Percentiles rank a stretch among this genome's conserved stretches.
phyloP scores from a whole-genome alignment of 176 grass and related monocot species.

The Alloteropsis semialata region DNA sequence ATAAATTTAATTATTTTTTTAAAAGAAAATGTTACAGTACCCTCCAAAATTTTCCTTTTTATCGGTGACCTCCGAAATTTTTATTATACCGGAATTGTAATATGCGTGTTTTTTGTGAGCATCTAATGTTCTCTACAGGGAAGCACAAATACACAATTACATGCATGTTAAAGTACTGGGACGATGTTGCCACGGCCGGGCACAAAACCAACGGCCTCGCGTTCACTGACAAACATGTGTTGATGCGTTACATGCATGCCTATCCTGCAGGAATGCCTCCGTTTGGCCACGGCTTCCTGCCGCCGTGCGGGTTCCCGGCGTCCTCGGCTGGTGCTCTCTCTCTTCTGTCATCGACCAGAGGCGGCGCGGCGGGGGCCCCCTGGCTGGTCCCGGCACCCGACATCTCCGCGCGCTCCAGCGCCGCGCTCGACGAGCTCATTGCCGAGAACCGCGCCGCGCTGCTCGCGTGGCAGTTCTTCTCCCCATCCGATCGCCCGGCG shows the following conservation, averaged over 20 bases:
- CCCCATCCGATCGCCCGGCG: constrained; percentile 21
- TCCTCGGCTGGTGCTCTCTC: constrained; percentile 67
- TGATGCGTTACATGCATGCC: not conserved
- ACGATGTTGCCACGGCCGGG: not conserved
- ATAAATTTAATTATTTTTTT: too few species aligned
- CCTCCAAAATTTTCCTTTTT: too few species aligned
- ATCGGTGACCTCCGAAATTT: too few species aligned
- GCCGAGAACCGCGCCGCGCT: constrained; percentile 80
- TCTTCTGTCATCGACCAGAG: constrained; percentile 77
- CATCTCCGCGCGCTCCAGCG: constrained; percentile 56
- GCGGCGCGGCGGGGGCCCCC: constrained; percentile 16
- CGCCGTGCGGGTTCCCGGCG: constrained; percentile 15
- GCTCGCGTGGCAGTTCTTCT: constrained; percentile 56
- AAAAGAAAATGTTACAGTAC: too few species aligned
- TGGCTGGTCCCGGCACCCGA: constrained; percentile 45
- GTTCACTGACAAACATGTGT: not conserved
- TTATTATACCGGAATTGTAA: too few species aligned
- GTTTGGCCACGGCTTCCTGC: constrained; percentile 28
- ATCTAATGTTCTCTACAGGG: too few species aligned
- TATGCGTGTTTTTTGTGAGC: too few species aligned
- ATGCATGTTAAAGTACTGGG: too few species aligned
- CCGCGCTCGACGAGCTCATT: constrained; percentile 81
- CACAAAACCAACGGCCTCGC: not conserved
- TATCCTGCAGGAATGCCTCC: constrained; percentile 39
- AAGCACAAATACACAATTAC: too few species aligned